Evolutionary conservation across 495 filamentous ascomycete species (phyloP).

Genomic region (Paragyromitra xinjiangensis): DNA sequence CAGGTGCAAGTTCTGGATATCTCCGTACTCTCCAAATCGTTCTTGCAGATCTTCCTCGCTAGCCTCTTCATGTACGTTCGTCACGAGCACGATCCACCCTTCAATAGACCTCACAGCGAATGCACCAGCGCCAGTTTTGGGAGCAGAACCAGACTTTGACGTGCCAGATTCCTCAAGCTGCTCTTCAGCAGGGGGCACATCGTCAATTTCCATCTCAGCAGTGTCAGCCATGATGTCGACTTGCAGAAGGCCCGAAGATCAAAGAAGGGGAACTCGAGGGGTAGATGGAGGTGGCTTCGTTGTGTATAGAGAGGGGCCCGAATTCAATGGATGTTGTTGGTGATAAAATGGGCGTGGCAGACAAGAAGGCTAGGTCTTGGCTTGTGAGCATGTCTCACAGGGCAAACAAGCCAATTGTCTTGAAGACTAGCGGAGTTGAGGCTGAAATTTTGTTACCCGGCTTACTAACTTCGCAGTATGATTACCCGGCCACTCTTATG

Average conservation of each 20-base stretch:
- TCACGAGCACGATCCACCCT: slow-evolving; percentile 97
- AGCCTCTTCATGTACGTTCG: slow-evolving; percentile 97
- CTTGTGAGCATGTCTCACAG: slow-evolving; percentile 29
- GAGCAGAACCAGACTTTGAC: slow-evolving; percentile 64
- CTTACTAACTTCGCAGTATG: not conserved
- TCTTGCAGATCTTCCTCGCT: slow-evolving; percentile 95
- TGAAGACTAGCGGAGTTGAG: not conserved
- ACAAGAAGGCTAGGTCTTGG: slow-evolving; percentile 28
- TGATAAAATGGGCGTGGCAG: slow-evolving; percentile 28
- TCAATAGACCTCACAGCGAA: slow-evolving; percentile 97
- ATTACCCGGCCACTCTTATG: slow-evolving; percentile 29
- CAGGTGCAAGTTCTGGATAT: slow-evolving; percentile 96
- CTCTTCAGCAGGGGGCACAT: slow-evolving; percentile 60
- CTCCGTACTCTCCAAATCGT: slow-evolving; percentile 92
- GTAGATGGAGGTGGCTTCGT: not conserved
- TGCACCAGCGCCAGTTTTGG: slow-evolving; percentile 78
- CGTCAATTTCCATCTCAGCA: slow-evolving; percentile 84
- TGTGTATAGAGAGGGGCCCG: slow-evolving; percentile 4
- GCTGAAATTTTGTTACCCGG: slow-evolving; percentile 30
- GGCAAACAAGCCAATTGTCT: slow-evolving; percentile 34
- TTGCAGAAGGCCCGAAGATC: not conserved
- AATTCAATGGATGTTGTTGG: slow-evolving; percentile 5
- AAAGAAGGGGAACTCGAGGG: not conserved
- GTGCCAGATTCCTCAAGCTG: slow-evolving; percentile 63
- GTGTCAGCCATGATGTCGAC: slow-evolving; percentile 65